A percentile compares a stretch with the other conserved stretches of the same genome.
Conservation (phyloP, 306 rosid genomes). For the Gillenia trifoliata region DNA sequence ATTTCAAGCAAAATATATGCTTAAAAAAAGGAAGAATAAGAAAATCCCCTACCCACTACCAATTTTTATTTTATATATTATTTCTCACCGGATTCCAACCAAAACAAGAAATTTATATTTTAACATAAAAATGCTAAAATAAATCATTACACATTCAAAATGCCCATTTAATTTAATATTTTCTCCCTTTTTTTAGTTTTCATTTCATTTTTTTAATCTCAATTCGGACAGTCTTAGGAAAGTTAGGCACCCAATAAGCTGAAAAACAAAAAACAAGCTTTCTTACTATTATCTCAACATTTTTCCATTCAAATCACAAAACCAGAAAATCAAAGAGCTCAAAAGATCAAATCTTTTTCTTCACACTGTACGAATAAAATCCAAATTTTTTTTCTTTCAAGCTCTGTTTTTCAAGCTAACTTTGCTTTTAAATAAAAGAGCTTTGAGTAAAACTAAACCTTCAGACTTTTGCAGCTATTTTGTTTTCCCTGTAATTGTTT, state of each 20-base stretch:
- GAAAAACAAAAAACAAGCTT: conserved; percentile 47
- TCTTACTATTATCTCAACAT: conserved; percentile 51
- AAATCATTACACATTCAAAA: conserved; percentile 34
- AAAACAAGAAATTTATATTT: conserved; percentile 43
- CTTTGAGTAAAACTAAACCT: conserved; percentile 13
- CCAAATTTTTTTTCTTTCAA: conserved; percentile 16
- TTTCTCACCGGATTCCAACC: conserved; percentile 69
- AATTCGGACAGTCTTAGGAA: conserved; percentile 60
- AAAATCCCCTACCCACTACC: conserved; percentile 66
- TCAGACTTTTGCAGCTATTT: conserved; percentile 17
- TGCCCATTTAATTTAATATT: conserved; percentile 33
- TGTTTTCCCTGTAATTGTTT: conserved; percentile 11
- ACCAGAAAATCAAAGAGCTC: conserved; percentile 30
- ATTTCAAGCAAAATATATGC: conserved; percentile 31
- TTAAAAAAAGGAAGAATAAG: conserved; percentile 28
- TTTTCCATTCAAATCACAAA: conserved; percentile 49
- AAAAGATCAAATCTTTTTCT: conserved; percentile 32
- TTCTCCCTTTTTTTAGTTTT: conserved; percentile 18
- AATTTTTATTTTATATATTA: conserved; percentile 36
- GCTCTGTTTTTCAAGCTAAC: conserved; percentile 25
- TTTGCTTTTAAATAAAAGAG: conserved; percentile 13
- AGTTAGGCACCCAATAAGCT: conserved; percentile 73
- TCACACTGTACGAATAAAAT: conserved; percentile 23
- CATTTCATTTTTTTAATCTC: conserved; percentile 47
- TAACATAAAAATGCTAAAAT: conserved; percentile 24